A percentile compares a stretch with the other conserved stretches of the same genome.
phyloP scores from a whole-genome alignment of 306 rosid genomes.

The Prunus armeniaca region DNA sequence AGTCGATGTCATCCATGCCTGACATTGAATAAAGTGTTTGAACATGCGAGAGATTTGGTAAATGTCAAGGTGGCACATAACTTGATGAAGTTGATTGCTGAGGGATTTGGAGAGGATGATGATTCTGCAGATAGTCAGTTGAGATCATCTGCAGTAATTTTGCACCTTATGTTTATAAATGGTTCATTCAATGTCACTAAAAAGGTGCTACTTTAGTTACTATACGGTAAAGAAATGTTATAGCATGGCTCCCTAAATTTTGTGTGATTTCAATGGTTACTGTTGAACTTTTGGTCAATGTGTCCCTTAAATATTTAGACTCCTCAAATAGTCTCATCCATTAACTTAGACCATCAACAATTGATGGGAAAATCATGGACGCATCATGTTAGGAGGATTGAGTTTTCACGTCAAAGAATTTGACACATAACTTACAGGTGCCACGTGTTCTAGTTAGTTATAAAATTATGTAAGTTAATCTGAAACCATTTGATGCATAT shows the following conservation, averaged over 20 bases:
- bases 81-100: constrained; percentile 93
- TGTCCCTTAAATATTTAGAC: not conserved
- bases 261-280: not conserved
- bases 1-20: constrained; percentile 6
- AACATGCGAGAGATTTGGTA: constrained; percentile 99
- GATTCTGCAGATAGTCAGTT: constrained; percentile 76
- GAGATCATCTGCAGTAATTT: constrained; percentile 90
- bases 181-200: not conserved
- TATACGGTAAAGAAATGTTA: not conserved
- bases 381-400: not conserved
- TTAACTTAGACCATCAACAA: not conserved
- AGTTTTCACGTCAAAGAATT: not conserved
- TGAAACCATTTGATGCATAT: not conserved
- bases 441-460: not conserved
- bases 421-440: not conserved
- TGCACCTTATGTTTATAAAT: constrained; percentile 10
- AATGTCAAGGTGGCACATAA: constrained; percentile 96
- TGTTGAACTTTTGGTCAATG: not conserved
- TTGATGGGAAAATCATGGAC: constrained; percentile 22
- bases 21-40: constrained; percentile 80
- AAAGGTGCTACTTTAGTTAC: not conserved
- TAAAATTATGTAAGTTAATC: not conserved
- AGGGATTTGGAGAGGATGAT: constrained; percentile 95
- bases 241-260: not conserved
- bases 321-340: not conserved